phyloP scores from a whole-genome alignment of 495 filamentous ascomycete species.

The Hypoxylon fragiforme region DNA sequence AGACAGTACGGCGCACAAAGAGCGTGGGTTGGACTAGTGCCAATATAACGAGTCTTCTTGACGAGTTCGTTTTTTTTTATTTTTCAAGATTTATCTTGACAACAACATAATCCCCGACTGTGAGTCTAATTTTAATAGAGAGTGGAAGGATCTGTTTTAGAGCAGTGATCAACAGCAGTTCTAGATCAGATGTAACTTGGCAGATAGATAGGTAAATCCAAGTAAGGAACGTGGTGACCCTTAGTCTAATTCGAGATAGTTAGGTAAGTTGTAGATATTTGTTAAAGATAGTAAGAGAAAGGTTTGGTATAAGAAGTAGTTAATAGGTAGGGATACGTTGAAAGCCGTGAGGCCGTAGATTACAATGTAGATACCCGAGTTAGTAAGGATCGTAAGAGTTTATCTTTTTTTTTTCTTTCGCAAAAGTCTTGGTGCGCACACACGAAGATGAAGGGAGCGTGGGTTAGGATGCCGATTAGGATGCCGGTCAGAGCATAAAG shows the following conservation, averaged over 20 bases:
- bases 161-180: too few species aligned
- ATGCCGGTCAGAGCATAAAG: conserved; percentile 13
- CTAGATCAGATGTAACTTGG: too few species aligned
- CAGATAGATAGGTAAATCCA: too few species aligned
- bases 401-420: too few species aligned
- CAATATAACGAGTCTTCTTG: conserved; percentile 2
- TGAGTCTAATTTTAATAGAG: neutral
- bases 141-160: too few species aligned
- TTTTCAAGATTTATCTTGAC: conserved; percentile 11
- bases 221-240: too few species aligned
- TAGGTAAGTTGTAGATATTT: too few species aligned
- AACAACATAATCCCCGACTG: conserved; percentile 19
- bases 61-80: neutral
- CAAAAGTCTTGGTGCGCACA: conserved; percentile 12
- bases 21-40: conserved; percentile 3
- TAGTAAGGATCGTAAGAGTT: conserved; percentile 24
- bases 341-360: neutral
- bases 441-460: conserved; percentile 23
- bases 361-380: conserved; percentile 8
- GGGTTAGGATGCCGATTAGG: conserved; percentile 8
- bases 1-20: neutral
- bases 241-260: too few species aligned
- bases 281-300: too few species aligned
- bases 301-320: neutral
- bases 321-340: neutral